Conservation (phyloP, 805 yeast genomes). For the Ogataea chonburiensis region DNA sequence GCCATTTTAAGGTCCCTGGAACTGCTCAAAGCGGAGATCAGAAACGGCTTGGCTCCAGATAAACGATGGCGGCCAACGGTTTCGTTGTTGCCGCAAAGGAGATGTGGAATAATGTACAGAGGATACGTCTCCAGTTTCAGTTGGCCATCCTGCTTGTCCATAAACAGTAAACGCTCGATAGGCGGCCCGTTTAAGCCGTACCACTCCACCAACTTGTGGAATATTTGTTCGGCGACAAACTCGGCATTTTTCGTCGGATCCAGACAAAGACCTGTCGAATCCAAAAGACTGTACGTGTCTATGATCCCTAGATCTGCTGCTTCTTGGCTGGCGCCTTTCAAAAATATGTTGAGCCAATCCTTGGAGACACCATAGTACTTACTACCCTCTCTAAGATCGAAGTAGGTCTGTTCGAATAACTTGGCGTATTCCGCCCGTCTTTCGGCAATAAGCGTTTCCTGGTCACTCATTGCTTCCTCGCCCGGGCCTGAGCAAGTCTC, state of each 20-base stretch:
- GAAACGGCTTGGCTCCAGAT: constrained; percentile 37
- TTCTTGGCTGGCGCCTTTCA: constrained; percentile 33
- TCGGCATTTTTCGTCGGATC: constrained; percentile 29
- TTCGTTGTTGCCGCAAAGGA: constrained; percentile 25
- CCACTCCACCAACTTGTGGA: constrained; percentile 47
- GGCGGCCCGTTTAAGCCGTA: constrained; percentile 48
- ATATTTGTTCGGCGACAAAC: constrained; percentile 44
- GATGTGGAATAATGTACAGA: constrained; percentile 28
- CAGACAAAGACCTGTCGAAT: constrained; percentile 42
- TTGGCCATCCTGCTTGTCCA: constrained; percentile 25
- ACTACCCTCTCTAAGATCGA: constrained; percentile 43
- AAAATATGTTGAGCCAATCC: constrained; percentile 42
- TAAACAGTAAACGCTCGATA: constrained; percentile 37
- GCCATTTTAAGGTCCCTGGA: constrained; percentile 28
- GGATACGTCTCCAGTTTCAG: constrained; percentile 29
- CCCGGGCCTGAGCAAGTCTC: no score
- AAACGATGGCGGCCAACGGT: constrained; percentile 29
- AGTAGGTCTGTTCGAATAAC: constrained; percentile 15
- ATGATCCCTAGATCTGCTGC: constrained; percentile 44
- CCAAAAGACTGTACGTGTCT: constrained; percentile 44
- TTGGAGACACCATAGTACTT: constrained; percentile 48
- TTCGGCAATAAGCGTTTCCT: constrained; percentile 15
- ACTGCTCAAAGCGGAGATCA: constrained; percentile 36
- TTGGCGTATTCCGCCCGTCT: constrained; percentile 21
- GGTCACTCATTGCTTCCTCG: no score